Evolutionary conservation across 2,329 filamentous ascomycete genomes (phyloP), one percentile per base, ranked within the genome.

Genomic region (Penicillium olsonii): DNA sequence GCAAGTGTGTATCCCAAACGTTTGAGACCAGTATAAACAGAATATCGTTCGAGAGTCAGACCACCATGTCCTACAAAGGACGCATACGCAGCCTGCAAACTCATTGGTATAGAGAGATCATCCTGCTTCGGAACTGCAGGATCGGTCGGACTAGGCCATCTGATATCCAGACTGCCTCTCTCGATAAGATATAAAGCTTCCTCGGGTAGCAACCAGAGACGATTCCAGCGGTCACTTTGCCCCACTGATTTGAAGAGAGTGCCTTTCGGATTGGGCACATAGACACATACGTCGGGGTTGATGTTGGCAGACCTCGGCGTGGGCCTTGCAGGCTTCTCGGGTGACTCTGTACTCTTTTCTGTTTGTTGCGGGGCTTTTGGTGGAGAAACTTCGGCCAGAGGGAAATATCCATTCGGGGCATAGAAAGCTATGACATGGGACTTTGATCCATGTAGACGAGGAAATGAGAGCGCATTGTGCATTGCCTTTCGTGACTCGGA

Each of bases 161-260:
- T 86, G 34, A 96, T 80, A 69, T 97, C 90, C 62, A 97, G 64
- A 39, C 83, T 91, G 0, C 92, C 94, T 62, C 94, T 78, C 75
- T 99, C 94, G 8, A 97, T 78, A 55, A 96, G 70, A 64, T 91
- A 96, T 45, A 99, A 77, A 5, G 91, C 89, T 71, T 99, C 94
- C 67, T 99, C 94, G 0, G 92, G 92, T 33, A 96, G 70, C 42
- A 99, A 67, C 92, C 92, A 96, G 34, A 92, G 74, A 54, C 81
- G 84, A 24, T 85, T 81, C 52, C 78, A 79, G 3, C 79, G 81
- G 49, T 84, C 82, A 1, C 83, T 82, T 47, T 84, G 83, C 0
- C 94, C 94, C 68, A 92, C 85, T n/a, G 84, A 87, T 63, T 84
- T 83, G 67, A 87, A 87, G 66, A 85, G 80, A n/a, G 81, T 79